Evolutionary conservation across 2,329 filamentous ascomycete species (phyloP).

Genomic region (Elsinoe necatrix): DNA sequence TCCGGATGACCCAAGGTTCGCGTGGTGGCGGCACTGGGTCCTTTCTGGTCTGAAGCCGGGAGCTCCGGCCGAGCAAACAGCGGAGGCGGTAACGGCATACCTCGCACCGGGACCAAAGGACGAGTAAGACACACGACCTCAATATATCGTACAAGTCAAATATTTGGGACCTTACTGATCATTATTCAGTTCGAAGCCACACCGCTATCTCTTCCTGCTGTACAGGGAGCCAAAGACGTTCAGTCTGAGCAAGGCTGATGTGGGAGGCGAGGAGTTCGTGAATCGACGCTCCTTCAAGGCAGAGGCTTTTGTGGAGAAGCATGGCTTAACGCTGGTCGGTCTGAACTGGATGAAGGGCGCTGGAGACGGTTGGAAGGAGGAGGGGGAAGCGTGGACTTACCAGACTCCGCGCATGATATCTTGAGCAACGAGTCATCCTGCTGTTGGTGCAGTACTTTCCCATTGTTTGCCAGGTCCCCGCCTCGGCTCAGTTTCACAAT

Average conservation of each 20-base stretch:
- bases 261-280: conserved; percentile 32
- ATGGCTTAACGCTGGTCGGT: conserved; percentile 27
- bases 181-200: conserved; percentile 20
- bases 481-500: too few relatives aligned
- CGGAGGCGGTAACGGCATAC: conserved; percentile 27
- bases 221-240: conserved; percentile 25
- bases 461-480: too few relatives aligned
- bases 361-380: conserved; percentile 30
- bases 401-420: background rate
- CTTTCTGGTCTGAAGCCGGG: conserved; percentile 24
- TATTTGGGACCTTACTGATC: background rate
- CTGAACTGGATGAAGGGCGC: conserved; percentile 32
- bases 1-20: conserved; percentile 47
- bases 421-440: background rate
- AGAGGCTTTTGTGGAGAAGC: conserved; percentile 20
- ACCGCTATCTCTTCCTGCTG: conserved; percentile 30
- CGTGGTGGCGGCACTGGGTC: conserved; percentile 50
- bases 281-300: conserved; percentile 3
- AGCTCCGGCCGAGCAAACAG: conserved; percentile 16
- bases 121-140: conserved; percentile 22
- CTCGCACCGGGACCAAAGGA: conserved; percentile 30
- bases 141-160: background rate
- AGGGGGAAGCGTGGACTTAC: conserved; percentile 10
- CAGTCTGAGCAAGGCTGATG: conserved; percentile 25
- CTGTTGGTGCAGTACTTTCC: background rate